Base-by-base conservation (phyloP, 31 red algal species). In the Asparagopsis taxiformis region DNA sequence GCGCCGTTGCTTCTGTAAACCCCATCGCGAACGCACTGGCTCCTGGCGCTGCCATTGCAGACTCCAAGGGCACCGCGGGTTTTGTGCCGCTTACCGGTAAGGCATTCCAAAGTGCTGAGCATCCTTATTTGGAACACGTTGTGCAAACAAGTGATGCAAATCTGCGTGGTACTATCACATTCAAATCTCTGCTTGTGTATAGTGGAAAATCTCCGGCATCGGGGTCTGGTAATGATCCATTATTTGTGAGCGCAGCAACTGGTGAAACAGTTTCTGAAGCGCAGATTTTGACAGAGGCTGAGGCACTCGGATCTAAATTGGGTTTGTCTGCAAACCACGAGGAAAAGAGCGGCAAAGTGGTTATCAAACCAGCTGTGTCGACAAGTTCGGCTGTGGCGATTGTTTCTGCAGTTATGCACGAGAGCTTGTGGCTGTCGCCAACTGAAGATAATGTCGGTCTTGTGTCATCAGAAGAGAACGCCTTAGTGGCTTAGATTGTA, bases 161-260 rank as follows among this genome's bases (percentile, higher is more conserved):
- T 59, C 48, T 66, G 30, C 65, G 77, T 24, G 62, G 64, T n/a
- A 54, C 52, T 1, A 71, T 71, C 24, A 82, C 65, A 0, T 71
- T 82, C 44, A 50, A 56, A 23, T 82, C 77, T 21, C 53, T 82
- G 35, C 77, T 82, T 59, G 77, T 82, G 41, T 82, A 82, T 38
- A 48, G 50, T 25, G 77, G 75, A 79, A 61, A 66, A 20, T 46
- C 62, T n/a, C 49, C 62, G 7, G 55, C 35, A 13, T 3, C 39
- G 17, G 72, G 31, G 16, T 11, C 8, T 13, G 13, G 50, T 0
- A 52, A 76, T 13, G 59, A 20, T 13, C 49, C 75, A 32, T 26
- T 79, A 17, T 35, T 79, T 4, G 33, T 79, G 17, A 59, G 35
- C 15, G 31, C 60, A 3, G 50, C 62, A 3, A 58, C 9, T 58